These are phyloP conservation scores for Aspergillus felis DNA, from an alignment of 2,329 filamentous ascomycete species.

Conservation along the genomic window DNA sequence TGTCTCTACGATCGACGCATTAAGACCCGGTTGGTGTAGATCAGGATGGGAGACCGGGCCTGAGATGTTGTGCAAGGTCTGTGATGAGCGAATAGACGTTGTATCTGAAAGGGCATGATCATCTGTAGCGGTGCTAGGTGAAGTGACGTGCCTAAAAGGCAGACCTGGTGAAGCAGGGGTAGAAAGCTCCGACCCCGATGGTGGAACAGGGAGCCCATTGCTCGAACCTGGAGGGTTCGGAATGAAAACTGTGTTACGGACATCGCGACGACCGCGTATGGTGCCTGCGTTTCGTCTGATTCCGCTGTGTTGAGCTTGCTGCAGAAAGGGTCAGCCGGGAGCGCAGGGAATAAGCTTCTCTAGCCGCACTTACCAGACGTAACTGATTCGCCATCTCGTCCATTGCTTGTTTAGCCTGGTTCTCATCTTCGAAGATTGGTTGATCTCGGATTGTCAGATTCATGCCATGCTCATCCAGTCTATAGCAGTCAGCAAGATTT, in stretches of 20 bases:
- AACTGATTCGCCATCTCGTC: conserved; percentile 48
- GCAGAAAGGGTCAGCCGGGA: conserved; percentile 16
- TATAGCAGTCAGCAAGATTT: conserved; percentile 21
- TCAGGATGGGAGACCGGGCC: conserved; percentile 76
- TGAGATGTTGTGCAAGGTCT: conserved; percentile 67
- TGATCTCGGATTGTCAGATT: conserved; percentile 48
- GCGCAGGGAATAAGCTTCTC: background rate
- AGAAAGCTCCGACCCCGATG: conserved; percentile 24
- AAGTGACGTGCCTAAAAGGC: conserved; percentile 36
- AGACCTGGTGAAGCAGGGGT: conserved; percentile 35
- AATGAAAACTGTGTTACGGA: conserved; percentile 84
- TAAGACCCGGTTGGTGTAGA: conserved; percentile 72
- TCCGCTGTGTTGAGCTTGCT: conserved; percentile 45
- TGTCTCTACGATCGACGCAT: conserved; percentile 85
- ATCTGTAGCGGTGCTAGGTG: conserved; percentile 54
- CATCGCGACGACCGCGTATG: conserved; percentile 81
- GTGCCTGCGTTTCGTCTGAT: conserved; percentile 70
- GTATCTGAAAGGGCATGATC: conserved; percentile 76
- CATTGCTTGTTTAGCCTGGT: conserved; percentile 47
- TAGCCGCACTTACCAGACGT: conserved; percentile 34
- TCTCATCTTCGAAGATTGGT: conserved; percentile 48
- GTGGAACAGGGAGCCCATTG: conserved; percentile 25
- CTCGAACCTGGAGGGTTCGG: conserved; percentile 47
- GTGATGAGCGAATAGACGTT: conserved; percentile 84
- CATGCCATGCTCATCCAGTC: conserved; percentile 40